phyloP scores from a whole-genome alignment of 2,329 filamentous ascomycete genomes.

The Trichophyton benhamiae region DNA sequence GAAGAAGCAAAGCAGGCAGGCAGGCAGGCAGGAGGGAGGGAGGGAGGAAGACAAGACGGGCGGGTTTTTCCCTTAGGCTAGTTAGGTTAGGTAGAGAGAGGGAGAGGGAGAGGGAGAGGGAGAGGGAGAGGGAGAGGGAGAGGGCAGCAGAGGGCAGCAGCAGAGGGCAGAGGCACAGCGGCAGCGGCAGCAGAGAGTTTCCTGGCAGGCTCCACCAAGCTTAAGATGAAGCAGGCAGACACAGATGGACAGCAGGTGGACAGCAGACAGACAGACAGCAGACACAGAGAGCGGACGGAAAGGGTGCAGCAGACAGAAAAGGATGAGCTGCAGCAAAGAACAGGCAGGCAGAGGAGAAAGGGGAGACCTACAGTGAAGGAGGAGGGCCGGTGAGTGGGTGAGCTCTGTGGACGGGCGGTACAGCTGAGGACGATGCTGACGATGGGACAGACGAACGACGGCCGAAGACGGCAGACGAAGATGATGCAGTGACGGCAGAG shows the following conservation, averaged over 20 bases:
- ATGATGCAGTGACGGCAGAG: too few species aligned
- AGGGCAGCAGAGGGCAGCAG: conserved; percentile 6
- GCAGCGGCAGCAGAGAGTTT: conserved; percentile 12
- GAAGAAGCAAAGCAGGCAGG: background rate
- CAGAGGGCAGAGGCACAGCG: conserved; percentile 4
- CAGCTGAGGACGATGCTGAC: background rate
- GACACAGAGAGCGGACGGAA: background rate
- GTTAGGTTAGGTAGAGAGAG: conserved; percentile 7
- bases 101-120: conserved; percentile 14
- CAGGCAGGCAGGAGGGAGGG: background rate
- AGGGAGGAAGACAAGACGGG: background rate
- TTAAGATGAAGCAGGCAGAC: background rate
- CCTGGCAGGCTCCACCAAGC: background rate
- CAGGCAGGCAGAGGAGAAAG: background rate
- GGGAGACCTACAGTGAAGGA: background rate
- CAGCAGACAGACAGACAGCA: background rate
- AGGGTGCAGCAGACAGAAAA: background rate
- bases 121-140: conserved; percentile 15
- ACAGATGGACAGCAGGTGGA: background rate
- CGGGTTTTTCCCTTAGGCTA: too few species aligned
- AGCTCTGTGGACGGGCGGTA: background rate
- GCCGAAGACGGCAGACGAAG: too few species aligned
- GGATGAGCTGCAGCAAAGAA: background rate
- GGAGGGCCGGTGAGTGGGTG: background rate
- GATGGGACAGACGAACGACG: background rate